Base-by-base conservation (phyloP, 768 basidiomycete genomes). In the Boletus fagicola region DNA sequence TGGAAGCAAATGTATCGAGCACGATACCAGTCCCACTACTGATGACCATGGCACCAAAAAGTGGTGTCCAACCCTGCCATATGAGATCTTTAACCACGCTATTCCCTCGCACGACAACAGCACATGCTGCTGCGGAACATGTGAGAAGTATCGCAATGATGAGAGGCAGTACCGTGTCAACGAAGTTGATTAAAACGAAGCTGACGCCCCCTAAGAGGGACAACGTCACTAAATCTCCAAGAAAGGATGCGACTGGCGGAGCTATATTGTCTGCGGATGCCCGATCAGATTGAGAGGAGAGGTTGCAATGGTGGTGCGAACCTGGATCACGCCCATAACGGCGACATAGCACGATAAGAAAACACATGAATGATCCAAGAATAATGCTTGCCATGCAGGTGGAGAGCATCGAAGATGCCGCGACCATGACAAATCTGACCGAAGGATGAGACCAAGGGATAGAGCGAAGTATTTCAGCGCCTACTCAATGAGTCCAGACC, bases 291-390 rank as follows among this genome's bases (percentile, higher is more conserved):
- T 16, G 47, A 18, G 22, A 35, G 26, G 22, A 26, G 15, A 36
- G 26, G 6, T 2, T 20, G 48, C 4, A 20, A 11, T 3, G n/a
- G 36, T 16, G 12, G 43, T 33, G 63, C 78, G 46, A 65, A 87
- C 94, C 95, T 54, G 97, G 97, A 72, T 99, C 89, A 42, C 87
- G 82, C 5, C 86, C 83, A 59, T 81, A 84, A 65, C 77, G 80
- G 50, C 92, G 78, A 68, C 94, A 94, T 1, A 90, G 51, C 22
- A 98, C 80, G 49, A 98, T 83, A 30, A 98, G 80, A 22, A 75
- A 71, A 65, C 88, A 91, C 94, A 98, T 98, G 74, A 99, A 97
- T 0, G 88, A 90, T 5, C 96, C 97, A 1, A 98, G 82, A 1
- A 94, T 65, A 4, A 90, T 72, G 60, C 88, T 85, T 11, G 90